phyloP scores from a whole-genome alignment of 2,329 filamentous ascomycete species.

The Ambrosiella beaveri region DNA sequence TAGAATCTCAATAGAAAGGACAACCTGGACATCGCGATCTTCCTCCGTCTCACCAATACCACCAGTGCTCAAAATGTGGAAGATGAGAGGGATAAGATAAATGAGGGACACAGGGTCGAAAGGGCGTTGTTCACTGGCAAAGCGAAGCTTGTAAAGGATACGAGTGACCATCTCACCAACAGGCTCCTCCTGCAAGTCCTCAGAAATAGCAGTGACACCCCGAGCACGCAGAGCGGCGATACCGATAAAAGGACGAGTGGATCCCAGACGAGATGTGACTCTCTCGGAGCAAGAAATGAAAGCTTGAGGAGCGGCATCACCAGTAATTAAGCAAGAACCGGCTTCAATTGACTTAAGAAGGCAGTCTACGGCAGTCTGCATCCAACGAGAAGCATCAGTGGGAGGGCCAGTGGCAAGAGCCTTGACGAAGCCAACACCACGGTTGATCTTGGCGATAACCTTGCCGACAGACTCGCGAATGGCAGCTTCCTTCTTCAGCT shows the following conservation, averaged over 20 bases:
- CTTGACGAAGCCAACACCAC: slow-evolving; percentile 72
- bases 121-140: slow-evolving; percentile 81
- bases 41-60: slow-evolving; percentile 59
- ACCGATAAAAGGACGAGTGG: slow-evolving; percentile 66
- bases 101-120: slow-evolving; percentile 78
- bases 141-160: slow-evolving; percentile 77
- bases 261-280: slow-evolving; percentile 55
- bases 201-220: slow-evolving; percentile 53
- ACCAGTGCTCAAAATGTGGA: slow-evolving; percentile 60
- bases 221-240: slow-evolving; percentile 70
- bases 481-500: slow-evolving; percentile 68
- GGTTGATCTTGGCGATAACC: slow-evolving; percentile 53
- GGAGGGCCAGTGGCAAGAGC: slow-evolving; percentile 72
- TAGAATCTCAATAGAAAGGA: slow-evolving; percentile 75
- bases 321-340: slow-evolving; percentile 66
- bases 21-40: slow-evolving; percentile 74
- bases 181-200: slow-evolving; percentile 60
- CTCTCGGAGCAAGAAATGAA: slow-evolving; percentile 68
- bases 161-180: slow-evolving; percentile 72
- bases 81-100: slow-evolving; percentile 69
- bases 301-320: slow-evolving; percentile 57
- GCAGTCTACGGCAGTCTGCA: slow-evolving; percentile 60
- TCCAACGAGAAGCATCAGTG: slow-evolving; percentile 79
- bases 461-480: slow-evolving; percentile 58
- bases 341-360: slow-evolving; percentile 60